These are phyloP conservation scores for Monosporozyma yasuniensis DNA, from an alignment of 805 yeast genomes.

Conservation along the genomic window DNA sequence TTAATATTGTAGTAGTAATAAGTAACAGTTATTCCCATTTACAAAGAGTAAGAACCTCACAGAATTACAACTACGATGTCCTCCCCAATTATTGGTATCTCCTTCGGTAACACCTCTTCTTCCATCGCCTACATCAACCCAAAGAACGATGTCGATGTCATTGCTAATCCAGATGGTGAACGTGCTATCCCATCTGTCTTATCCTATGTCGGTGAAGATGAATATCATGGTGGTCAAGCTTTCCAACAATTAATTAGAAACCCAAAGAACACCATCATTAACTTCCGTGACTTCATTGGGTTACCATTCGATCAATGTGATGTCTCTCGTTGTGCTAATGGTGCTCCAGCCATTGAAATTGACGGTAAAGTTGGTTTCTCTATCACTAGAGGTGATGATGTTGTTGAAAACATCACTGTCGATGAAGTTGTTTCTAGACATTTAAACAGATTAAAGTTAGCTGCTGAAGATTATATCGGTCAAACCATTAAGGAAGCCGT, in stretches of 20 bases:
- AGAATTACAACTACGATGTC: conserved; percentile 16
- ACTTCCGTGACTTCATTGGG: conserved; percentile 91
- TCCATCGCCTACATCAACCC: conserved; percentile 95
- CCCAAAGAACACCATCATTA: conserved; percentile 74
- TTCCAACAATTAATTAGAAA: conserved; percentile 85
- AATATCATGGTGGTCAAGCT: conserved; percentile 97
- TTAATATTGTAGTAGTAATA: no score
- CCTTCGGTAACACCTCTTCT: conserved; percentile 93
- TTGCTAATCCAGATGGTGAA: conserved; percentile 99
- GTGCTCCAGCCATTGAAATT: conserved; percentile 31
- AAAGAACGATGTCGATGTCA: conserved; percentile 71
- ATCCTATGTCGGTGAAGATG: conserved; percentile 88
- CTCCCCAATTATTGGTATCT: conserved; percentile 74
- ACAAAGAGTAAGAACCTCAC: background rate
- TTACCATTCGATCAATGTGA: conserved; percentile 61
- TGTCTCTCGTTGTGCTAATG: conserved; percentile 53
- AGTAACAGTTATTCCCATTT: no score
- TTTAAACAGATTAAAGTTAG: conserved; percentile 65
- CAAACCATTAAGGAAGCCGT: conserved; percentile 72
- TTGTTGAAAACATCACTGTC: conserved; percentile 50
- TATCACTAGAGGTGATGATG: conserved; percentile 40
- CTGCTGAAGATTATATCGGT: conserved; percentile 92
- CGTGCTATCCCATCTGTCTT: conserved; percentile 90
- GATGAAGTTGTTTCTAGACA: conserved; percentile 81
- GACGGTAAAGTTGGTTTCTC: conserved; percentile 65